Conservation (phyloP, 495 filamentous ascomycete genomes). For the Neurospora sp. region DNA sequence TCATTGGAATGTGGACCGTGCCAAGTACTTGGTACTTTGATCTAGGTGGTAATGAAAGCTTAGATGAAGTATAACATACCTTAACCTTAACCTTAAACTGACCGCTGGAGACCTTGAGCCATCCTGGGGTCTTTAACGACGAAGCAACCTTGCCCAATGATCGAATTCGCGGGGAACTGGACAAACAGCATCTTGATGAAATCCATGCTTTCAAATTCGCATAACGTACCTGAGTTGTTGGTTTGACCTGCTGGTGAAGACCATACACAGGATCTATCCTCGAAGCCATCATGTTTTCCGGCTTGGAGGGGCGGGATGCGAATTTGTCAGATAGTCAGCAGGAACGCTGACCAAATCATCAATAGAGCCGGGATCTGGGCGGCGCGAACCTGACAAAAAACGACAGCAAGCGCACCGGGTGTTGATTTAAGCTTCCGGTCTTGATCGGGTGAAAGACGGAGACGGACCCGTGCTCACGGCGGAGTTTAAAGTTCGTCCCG, state of each 20-base stretch:
- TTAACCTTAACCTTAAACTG: background rate
- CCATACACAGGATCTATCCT: background rate
- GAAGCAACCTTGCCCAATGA: background rate
- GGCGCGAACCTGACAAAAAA: background rate
- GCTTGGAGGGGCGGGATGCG: background rate
- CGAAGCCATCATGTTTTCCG: background rate
- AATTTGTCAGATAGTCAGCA: background rate
- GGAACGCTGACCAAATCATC: background rate
- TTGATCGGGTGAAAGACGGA: background rate
- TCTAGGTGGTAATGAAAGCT: too few species aligned
- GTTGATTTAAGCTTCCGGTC: background rate
- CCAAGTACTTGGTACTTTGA: background rate
- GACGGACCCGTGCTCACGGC: background rate
- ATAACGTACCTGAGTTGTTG: background rate
- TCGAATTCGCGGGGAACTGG: background rate
- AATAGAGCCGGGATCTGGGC: background rate
- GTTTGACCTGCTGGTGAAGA: background rate
- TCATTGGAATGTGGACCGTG: background rate
- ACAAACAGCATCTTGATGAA: background rate
- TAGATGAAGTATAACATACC: too few species aligned
- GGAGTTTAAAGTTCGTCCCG: background rate
- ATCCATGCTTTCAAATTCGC: background rate
- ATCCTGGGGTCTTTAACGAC: background rate
- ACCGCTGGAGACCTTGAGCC: background rate
- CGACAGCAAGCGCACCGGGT: background rate